phyloP scores from a whole-genome alignment of 2,329 filamentous ascomycete species.

The Plectosphaerella sp. region DNA sequence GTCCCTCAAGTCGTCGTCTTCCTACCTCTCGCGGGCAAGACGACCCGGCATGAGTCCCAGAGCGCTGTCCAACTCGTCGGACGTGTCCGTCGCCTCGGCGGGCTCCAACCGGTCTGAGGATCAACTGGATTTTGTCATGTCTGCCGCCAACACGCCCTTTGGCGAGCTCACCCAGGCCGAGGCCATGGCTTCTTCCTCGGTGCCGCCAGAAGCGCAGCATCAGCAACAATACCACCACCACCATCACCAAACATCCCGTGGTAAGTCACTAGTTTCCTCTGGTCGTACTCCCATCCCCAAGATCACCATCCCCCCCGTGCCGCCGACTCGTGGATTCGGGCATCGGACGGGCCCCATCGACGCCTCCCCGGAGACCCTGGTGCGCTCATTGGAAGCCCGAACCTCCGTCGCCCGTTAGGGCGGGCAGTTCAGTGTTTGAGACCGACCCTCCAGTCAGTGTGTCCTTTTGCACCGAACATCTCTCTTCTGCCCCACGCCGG shows the following conservation, averaged over 20 bases:
- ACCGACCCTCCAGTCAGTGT: too few species aligned
- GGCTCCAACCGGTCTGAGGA: conserved; percentile 17
- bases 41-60: conserved; percentile 39
- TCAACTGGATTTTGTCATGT: conserved; percentile 30
- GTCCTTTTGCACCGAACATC: too few species aligned
- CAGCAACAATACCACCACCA: not conserved
- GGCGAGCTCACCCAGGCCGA: conserved; percentile 9
- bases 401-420: too few species aligned
- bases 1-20: conserved; percentile 43
- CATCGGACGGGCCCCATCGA: too few species aligned
- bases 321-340: too few species aligned
- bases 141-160: conserved; percentile 18
- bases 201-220: not conserved
- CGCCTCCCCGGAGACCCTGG: too few species aligned
- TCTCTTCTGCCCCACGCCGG: not conserved
- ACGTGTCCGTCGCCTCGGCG: conserved; percentile 32
- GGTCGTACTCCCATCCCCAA: not conserved
- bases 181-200: not conserved
- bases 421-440: too few species aligned
- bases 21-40: conserved; percentile 36
- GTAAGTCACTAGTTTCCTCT: not conserved
- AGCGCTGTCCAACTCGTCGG: conserved; percentile 42
- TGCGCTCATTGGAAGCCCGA: too few species aligned
- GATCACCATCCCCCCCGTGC: too few species aligned
- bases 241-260: not conserved